Conservation (phyloP, 257 asterid species). For the Primulina tabacum region DNA sequence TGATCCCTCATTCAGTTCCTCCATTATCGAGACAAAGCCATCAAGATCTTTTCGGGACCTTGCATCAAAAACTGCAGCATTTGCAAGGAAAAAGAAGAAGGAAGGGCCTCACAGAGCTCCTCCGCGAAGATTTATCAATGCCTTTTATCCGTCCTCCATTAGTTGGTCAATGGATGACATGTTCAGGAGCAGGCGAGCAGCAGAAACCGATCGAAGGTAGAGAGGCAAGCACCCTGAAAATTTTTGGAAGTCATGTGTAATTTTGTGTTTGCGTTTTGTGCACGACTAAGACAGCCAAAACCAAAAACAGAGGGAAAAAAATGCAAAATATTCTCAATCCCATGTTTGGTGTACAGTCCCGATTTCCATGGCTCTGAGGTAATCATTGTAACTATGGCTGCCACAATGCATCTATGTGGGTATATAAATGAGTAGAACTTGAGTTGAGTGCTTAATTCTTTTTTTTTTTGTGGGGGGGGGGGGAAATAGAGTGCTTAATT, state of each 20-base stretch:
- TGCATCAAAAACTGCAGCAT: slow-evolving; percentile 34
- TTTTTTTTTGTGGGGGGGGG: accelerated
- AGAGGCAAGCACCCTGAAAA: slow-evolving; percentile 13
- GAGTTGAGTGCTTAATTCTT: too few relatives aligned
- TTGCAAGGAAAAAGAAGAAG: slow-evolving; percentile 39
- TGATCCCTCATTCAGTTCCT: slow-evolving; percentile 49
- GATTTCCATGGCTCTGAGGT: not conserved
- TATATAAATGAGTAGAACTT: too few relatives aligned
- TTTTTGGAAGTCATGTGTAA: slow-evolving; percentile 22
- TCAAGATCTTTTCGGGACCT: slow-evolving; percentile 41
- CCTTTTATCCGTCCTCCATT: slow-evolving; percentile 58
- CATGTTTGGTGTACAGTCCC: not conserved
- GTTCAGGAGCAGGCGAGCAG: slow-evolving; percentile 52
- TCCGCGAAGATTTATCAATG: slow-evolving; percentile 49
- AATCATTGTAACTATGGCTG: not conserved
- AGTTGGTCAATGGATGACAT: slow-evolving; percentile 53
- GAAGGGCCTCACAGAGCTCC: slow-evolving; percentile 61
- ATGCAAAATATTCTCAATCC: not conserved
- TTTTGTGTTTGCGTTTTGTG: not conserved
- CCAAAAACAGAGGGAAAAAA: not conserved
- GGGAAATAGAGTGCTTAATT: too few relatives aligned
- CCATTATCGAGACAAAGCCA: slow-evolving; percentile 46
- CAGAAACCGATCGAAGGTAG: slow-evolving; percentile 40
- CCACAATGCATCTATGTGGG: not conserved
- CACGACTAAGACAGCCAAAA: not conserved